These are phyloP conservation scores for Diaporthe batatas DNA, from an alignment of 2,329 filamentous ascomycete species.

Conservation along the genomic window DNA sequence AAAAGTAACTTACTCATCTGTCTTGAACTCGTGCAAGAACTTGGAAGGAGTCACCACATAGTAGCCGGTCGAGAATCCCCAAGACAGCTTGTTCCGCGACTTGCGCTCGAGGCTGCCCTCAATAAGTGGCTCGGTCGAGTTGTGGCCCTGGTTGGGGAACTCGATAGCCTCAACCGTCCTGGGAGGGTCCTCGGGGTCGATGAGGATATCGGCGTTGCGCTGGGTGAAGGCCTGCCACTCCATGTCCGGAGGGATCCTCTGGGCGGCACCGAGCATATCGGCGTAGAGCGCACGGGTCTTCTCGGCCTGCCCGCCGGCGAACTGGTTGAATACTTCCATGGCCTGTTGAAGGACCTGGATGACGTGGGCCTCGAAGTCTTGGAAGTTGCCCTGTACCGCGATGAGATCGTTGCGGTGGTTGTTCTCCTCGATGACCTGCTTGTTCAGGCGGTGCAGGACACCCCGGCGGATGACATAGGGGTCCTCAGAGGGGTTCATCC, in stretches of 20 bases:
- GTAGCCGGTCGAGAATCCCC: constrained; percentile 84
- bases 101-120: constrained; percentile 93
- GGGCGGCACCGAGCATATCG: constrained; percentile 83
- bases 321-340: constrained; percentile 85
- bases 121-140: constrained; percentile 83
- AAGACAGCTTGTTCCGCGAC: constrained; percentile 83
- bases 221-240: constrained; percentile 90
- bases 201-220: constrained; percentile 78
- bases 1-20: constrained; percentile 75
- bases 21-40: constrained; percentile 96
- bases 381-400: constrained; percentile 90
- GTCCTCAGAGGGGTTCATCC: constrained; percentile 79
- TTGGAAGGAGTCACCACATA: constrained; percentile 91
- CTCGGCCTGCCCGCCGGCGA: constrained; percentile 84
- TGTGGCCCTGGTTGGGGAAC: constrained; percentile 92
- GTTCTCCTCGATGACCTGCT: constrained; percentile 95
- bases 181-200: constrained; percentile 81
- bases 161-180: constrained; percentile 79
- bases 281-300: constrained; percentile 84
- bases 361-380: constrained; percentile 88
- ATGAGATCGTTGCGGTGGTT: constrained; percentile 94
- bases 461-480: constrained; percentile 90
- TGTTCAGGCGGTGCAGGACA: constrained; percentile 85
- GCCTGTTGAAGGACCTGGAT: constrained; percentile 85
- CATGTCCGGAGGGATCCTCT: constrained; percentile 85